Conservation (phyloP, 2,329 filamentous ascomycete genomes). For the Colletotrichum sojae region DNA sequence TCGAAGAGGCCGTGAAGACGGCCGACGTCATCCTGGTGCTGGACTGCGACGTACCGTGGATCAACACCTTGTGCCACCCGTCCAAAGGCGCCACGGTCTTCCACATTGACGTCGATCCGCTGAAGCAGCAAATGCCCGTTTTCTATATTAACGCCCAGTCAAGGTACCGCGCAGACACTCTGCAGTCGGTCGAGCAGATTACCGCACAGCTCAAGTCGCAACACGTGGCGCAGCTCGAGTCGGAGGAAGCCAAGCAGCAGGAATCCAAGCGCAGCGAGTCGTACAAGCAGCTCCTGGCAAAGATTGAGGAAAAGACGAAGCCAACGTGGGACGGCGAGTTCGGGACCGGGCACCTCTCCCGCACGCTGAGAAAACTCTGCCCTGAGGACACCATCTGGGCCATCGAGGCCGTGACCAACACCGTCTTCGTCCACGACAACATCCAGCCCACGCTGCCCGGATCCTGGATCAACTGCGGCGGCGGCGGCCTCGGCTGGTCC, state of each 20-base stretch:
- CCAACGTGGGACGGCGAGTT: slow-evolving; percentile 71
- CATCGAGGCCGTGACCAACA: slow-evolving; percentile 84
- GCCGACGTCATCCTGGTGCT: slow-evolving; percentile 89
- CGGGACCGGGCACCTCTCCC: slow-evolving; percentile 57
- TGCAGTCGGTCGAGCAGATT: slow-evolving; percentile 78
- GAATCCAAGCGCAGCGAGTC: slow-evolving; percentile 69
- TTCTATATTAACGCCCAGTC: slow-evolving; percentile 78
- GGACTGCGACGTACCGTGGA: slow-evolving; percentile 95
- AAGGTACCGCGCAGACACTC: slow-evolving; percentile 77
- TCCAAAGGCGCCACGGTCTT: slow-evolving; percentile 67
- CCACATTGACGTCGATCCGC: slow-evolving; percentile 76
- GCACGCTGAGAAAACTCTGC: slow-evolving; percentile 50
- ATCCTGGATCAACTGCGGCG: slow-evolving; percentile 86
- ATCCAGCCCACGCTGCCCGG: slow-evolving; percentile 77
- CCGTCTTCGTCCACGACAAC: slow-evolving; percentile 77
- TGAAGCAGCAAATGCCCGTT: slow-evolving; percentile 81
- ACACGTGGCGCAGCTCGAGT: slow-evolving; percentile 56
- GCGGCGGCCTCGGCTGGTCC: slow-evolving; percentile 85
- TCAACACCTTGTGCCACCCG: slow-evolving; percentile 80
- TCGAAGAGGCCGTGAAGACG: slow-evolving; percentile 78
- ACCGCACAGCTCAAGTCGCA: slow-evolving; percentile 69
- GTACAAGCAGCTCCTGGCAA: slow-evolving; percentile 71
- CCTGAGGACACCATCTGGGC: slow-evolving; percentile 76
- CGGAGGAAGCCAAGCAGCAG: slow-evolving; percentile 55
- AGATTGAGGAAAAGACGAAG: slow-evolving; percentile 69